Base-by-base conservation (phyloP, 2,329 filamentous ascomycete species). In the Ophiosphaerella korrae region DNA sequence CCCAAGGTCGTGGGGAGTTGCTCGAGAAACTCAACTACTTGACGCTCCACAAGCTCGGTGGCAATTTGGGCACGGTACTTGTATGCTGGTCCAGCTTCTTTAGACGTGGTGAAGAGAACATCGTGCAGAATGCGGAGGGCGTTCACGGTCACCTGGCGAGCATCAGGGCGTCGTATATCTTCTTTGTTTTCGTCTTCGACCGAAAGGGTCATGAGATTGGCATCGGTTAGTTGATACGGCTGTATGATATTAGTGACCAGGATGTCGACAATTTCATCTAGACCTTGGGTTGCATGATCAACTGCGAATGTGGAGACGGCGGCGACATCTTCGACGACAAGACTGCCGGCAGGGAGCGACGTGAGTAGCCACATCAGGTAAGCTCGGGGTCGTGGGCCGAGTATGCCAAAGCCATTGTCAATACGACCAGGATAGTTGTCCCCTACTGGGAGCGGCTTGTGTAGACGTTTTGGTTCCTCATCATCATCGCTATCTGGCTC, bases 191-290 rank as follows among this genome's bases (percentile, higher is more conserved):
- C 64, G 2, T 43, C 45, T 32, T 61, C 50, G 5, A 59, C 55
- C 23, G 57, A 43, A 7, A 50, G 44, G 16, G 57, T 74, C 7
- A 83, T 78, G 0, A 86, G 84, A 52, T 90, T 92, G 21, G 88
- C 89, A 6, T 82, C 82, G 1, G 86, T 90, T 58, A 88, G 84
- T 5, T 86, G 83, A 50, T 95, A 85, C 0, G 94, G 94, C 44
- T 82, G 84, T 52, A 88, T 81, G 31, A 97, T 81, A 64, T 99
- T 97, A 1, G 86, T 82, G 0, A 96, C 83, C 33, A 97, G 86
- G 75, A 96, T 84, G 42, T 93, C 84, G n/a, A 96, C 92, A 32
- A 97, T 88, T 75, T 97, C 94, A 57, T 95, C 89, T 11, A 90
- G 89, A 13, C 92, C 94, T 16, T 86, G 82, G 34, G 88, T 90